Base-by-base conservation (phyloP, 192 early-diverging fungal species). In the Cladochytrium replicatum region DNA sequence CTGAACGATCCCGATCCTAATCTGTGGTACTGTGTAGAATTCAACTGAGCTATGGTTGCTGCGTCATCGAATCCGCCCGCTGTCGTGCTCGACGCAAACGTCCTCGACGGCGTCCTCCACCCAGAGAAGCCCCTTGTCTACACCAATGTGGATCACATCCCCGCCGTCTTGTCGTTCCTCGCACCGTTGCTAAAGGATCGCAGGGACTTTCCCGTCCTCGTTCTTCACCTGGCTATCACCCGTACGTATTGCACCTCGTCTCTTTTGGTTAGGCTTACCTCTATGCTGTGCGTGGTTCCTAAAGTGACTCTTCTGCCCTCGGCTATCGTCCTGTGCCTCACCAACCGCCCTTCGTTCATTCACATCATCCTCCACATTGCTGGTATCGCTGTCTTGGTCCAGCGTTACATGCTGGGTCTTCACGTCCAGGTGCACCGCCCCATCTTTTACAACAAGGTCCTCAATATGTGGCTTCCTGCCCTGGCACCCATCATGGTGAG, bases 281-380 rank as follows among this genome's bases (percentile, higher is more conserved):
- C n/a, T n/a, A n/a, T n/a, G n/a, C n/a, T n/a, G n/a, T n/a, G n/a
- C n/a, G n/a, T n/a, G n/a, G n/a, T n/a, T n/a, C n/a, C n/a, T n/a
- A n/a, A n/a, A 15, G 55, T 47, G 8, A 58, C 57, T 25, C 27
- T 67, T 13, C 23, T 53, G 13, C 61, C 65, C 4, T 70, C 68
- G 15, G 54, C 61, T 43, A 22, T 64, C 11, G 50, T 44, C 43
- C 46, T 70, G 46, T n/a, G n/a, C n/a, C 31, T 60, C 54, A 47
- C 59, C 9, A 42, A 41, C 38, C 30, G 26, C 22, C 53, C 59
- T 17, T 37, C 41, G 6, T 70, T 57, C 56, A 1, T 53, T 6
- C 61, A 64, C 28, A 53, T 50, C 1, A 31, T 59, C 7, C 30
- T 51, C 9, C 68, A 70, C 50, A 43, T 55, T 21, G 47, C 58